Evolutionary conservation across 106 monocot species (phyloP), one percentile per base, ranked within the genome.

Genomic region (Narthecium ossifragum): DNA sequence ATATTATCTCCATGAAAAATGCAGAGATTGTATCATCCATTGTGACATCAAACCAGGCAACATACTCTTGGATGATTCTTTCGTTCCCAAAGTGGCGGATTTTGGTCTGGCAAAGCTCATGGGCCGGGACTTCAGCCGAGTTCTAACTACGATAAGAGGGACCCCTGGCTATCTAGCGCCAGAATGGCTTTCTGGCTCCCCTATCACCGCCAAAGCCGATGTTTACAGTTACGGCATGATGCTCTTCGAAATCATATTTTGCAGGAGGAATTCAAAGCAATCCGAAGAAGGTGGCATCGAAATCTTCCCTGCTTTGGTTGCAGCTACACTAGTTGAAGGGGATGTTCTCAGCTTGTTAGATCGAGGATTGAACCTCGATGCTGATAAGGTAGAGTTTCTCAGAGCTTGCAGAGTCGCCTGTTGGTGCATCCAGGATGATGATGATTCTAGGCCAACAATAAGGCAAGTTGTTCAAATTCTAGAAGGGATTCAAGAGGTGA

Each of bases 21-120:
- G 70, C 50, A 77, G 65, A 30, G 65, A 70, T 25, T 61, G 76
- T 48, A 77, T 77, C 34, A 64, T 77, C 8, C 76, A 77, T n/a
- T 77, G 65, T 17, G 70, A 77, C 26, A 71, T 77, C 43, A 77
- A 77, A 24, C 76, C 76, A 6, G 70, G 71, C 30, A 77, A 77
- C 54, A 77, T 77, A 23, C 65, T 71, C 5, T 41, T 77, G 28
- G 76, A 70, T 49, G 41, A 48, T 13, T 65, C 52, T 3, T 70
- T 58, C 34, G 45, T 29, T n/a, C 70, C 76, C 1, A 77, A 77
- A 55, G 50, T 77, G n/a, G 65, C 65, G 1, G 77, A 77, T 47
- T 71, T 77, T 33, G 66, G 70, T 8, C 31, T 71, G 47, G 77
- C 77, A 6, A 77, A 77, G 61, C 77, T 77, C 6, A 7, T 77